Percentiles rank a stretch among this genome's conserved stretches.
These are phyloP conservation scores for Sporothrix brunneoviolacea DNA, from an alignment of 2,329 filamentous ascomycete species.

Conservation along the genomic window DNA sequence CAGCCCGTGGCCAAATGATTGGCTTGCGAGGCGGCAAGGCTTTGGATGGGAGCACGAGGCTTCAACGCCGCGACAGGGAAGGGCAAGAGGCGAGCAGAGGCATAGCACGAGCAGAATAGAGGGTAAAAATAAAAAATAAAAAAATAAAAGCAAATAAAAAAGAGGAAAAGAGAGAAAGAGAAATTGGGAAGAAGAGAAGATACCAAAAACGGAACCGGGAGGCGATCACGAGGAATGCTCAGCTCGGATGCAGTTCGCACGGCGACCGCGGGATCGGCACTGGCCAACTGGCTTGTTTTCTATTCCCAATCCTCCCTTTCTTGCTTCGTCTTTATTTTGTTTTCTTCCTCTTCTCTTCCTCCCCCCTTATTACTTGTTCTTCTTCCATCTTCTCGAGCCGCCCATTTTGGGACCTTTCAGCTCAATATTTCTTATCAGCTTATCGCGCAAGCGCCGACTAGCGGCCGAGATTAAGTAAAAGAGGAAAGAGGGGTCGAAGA, in stretches of 20 bases:
- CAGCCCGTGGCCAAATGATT: slow-evolving; percentile 19
- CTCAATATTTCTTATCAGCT: background rate
- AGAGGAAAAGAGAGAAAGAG: background rate
- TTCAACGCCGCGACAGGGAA: background rate
- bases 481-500: background rate
- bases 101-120: background rate
- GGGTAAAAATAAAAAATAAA: background rate
- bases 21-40: slow-evolving; percentile 12
- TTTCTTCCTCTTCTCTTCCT: background rate
- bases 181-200: background rate
- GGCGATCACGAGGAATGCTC: no score
- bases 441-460: background rate
- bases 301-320: no score
- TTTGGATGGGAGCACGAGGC: background rate
- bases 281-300: no score
- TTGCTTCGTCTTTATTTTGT: background rate
- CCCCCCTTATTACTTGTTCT: background rate
- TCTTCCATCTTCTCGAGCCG: background rate
- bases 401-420: no score
- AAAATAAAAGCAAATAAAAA: background rate
- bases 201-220: background rate
- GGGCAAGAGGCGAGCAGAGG: background rate
- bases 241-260: no score
- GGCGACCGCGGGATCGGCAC: no score
- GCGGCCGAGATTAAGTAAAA: background rate